phyloP scores from a whole-genome alignment of 345 rosid species.

The Linum tenue region DNA sequence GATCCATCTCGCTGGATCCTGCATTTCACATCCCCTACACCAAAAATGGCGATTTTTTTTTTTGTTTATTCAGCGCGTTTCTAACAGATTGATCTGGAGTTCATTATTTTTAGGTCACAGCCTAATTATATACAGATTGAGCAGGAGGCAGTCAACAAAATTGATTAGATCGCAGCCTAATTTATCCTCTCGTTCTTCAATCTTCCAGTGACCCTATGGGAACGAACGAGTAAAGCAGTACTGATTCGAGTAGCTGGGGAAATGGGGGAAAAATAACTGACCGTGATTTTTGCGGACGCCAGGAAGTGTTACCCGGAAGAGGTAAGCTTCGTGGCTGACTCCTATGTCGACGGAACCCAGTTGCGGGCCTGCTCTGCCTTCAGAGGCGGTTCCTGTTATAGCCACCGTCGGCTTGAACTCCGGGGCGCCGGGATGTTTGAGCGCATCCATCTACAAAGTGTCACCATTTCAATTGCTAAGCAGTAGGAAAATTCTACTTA shows the following conservation, averaged over 20 bases:
- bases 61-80: too few species aligned
- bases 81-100: too few species aligned
- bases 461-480: background rate
- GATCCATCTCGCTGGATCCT: background rate
- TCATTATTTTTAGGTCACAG: too few species aligned
- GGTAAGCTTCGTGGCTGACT: conserved; percentile 12
- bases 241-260: background rate
- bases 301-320: conserved; percentile 21
- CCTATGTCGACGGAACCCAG: conserved; percentile 15
- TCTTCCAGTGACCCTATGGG: background rate
- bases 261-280: background rate
- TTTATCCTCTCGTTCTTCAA: background rate
- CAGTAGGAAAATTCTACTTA: too few species aligned
- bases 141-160: background rate
- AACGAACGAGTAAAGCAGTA: background rate
- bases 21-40: background rate
- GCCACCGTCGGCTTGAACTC: conserved; percentile 5
- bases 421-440: background rate
- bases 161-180: background rate
- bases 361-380: conserved; percentile 3
- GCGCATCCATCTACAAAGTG: conserved; percentile 17
- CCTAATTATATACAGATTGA: too few species aligned
- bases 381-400: conserved; percentile 11
- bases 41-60: too few species aligned
- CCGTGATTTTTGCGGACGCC: conserved; percentile 7